Evolutionary conservation across 805 yeast genomes (phyloP).

Genomic region (Metschnikowia proteae): DNA sequence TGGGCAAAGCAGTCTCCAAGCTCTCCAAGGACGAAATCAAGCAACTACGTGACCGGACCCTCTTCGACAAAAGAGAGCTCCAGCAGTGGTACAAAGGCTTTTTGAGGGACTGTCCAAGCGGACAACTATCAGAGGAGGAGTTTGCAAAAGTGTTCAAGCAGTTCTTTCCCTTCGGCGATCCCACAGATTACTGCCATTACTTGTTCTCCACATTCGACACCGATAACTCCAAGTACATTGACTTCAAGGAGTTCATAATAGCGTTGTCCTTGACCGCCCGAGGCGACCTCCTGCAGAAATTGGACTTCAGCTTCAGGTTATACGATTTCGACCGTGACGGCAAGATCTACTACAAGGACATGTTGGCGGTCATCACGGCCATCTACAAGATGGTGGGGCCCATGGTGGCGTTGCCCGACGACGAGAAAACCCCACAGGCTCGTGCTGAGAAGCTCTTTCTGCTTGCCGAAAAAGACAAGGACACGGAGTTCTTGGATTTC

Average conservation of each 20-base stretch:
- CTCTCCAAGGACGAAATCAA: slow-evolving; percentile 85
- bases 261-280: slow-evolving; percentile 84
- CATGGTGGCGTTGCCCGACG: slow-evolving; percentile 83
- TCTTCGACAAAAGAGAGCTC: slow-evolving; percentile 87
- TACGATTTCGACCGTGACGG: slow-evolving; percentile 86
- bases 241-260: slow-evolving; percentile 87
- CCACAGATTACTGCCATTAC: slow-evolving; percentile 82
- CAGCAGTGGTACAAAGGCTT: slow-evolving; percentile 99
- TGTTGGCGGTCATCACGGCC: slow-evolving; percentile 73
- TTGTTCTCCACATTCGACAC: slow-evolving; percentile 87
- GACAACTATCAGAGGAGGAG: slow-evolving; percentile 81
- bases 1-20: slow-evolving; percentile 96
- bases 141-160: slow-evolving; percentile 91
- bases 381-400: slow-evolving; percentile 95
- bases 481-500: slow-evolving; percentile 60
- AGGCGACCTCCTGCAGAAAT: slow-evolving; percentile 79
- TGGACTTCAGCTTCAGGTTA: slow-evolving; percentile 83
- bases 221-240: slow-evolving; percentile 75
- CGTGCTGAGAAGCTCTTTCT: slow-evolving; percentile 79
- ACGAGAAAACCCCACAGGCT: slow-evolving; percentile 87
- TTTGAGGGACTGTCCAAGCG: slow-evolving; percentile 87
- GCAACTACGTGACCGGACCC: slow-evolving; percentile 77
- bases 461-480: slow-evolving; percentile 64
- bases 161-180: slow-evolving; percentile 98
- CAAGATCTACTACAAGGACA: slow-evolving; percentile 67